Evolutionary conservation across 768 basidiomycete species (phyloP).

Genomic region (Boletus huronensis): DNA sequence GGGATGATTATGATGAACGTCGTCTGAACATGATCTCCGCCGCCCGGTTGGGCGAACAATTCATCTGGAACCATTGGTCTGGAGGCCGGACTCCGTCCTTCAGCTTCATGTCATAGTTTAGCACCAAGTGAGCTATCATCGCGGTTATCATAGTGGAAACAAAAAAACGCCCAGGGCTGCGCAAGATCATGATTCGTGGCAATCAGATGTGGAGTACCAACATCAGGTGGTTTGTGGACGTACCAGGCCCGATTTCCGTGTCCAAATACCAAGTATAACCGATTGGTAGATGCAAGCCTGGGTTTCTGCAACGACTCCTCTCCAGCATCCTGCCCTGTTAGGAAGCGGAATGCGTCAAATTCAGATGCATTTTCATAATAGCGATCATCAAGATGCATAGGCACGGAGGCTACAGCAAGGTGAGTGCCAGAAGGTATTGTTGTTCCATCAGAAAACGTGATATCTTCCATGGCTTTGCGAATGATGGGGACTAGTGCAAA

Average conservation of each 20-base stretch:
- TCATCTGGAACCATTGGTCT: constrained; percentile 35
- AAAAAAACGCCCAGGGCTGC: constrained; percentile 43
- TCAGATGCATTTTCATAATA: constrained; percentile 41
- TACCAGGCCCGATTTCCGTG: constrained; percentile 36
- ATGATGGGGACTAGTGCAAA: constrained; percentile 27
- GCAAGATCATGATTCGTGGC: not conserved
- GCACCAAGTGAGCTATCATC: constrained; percentile 39
- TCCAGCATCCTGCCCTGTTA: constrained; percentile 22
- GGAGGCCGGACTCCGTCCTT: constrained; percentile 35
- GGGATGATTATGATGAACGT: constrained; percentile 14
- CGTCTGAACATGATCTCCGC: constrained; percentile 39
- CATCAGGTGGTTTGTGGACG: constrained; percentile 8
- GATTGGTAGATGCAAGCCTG: constrained; percentile 29
- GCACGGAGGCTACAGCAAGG: constrained; percentile 29
- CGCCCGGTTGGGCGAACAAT: constrained; percentile 34
- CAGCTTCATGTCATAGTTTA: constrained; percentile 39
- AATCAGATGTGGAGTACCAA: constrained; percentile 3
- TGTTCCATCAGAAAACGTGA: constrained; percentile 35
- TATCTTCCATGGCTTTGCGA: constrained; percentile 34
- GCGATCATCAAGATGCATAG: constrained; percentile 39
- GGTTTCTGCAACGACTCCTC: constrained; percentile 25
- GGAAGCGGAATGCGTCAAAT: constrained; percentile 43
- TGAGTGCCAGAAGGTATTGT: constrained; percentile 38
- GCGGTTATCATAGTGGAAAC: constrained; percentile 38
- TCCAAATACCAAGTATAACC: constrained; percentile 36